These are phyloP conservation scores for Nicotiana noctiflora DNA, from an alignment of 257 asterid species.

Conservation along the genomic window DNA sequence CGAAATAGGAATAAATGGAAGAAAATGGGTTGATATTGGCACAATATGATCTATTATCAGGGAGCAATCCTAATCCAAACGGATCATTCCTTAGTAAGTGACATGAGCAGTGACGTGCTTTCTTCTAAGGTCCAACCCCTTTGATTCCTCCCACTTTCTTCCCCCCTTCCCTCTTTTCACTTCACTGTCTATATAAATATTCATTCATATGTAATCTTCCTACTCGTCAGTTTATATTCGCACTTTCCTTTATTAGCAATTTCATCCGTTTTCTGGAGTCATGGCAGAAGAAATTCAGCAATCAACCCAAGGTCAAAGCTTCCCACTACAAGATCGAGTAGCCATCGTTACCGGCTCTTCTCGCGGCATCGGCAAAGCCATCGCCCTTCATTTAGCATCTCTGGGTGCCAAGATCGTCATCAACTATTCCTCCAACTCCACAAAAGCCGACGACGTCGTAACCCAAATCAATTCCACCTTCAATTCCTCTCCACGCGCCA, in stretches of 20 bases:
- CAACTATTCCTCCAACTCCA: constrained; percentile 40
- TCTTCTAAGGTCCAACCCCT: no score
- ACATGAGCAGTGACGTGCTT: no score
- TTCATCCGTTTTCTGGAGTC: not conserved
- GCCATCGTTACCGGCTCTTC: constrained; percentile 34
- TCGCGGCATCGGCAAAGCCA: constrained; percentile 30
- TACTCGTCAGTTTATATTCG: no score
- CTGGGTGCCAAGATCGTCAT: constrained; percentile 52
- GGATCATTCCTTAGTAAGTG: no score
- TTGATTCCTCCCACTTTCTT: no score
- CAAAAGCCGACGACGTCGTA: constrained; percentile 27
- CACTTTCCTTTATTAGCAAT: not conserved
- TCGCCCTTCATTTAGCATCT: constrained; percentile 44
- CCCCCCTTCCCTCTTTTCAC: no score
- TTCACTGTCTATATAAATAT: no score
- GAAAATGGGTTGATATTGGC: no score
- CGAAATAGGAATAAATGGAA: no score
- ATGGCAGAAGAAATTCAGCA: constrained; percentile 5
- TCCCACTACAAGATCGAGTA: constrained; percentile 23
- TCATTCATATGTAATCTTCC: no score
- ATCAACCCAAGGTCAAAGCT: not conserved
- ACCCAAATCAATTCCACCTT: constrained; percentile 20
- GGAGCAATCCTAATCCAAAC: no score
- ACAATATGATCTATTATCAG: no score
- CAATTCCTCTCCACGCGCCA: constrained; percentile 17